These are phyloP conservation scores for Rubia balearica DNA, from an alignment of 305 asterid genomes.

Conservation along the genomic window DNA sequence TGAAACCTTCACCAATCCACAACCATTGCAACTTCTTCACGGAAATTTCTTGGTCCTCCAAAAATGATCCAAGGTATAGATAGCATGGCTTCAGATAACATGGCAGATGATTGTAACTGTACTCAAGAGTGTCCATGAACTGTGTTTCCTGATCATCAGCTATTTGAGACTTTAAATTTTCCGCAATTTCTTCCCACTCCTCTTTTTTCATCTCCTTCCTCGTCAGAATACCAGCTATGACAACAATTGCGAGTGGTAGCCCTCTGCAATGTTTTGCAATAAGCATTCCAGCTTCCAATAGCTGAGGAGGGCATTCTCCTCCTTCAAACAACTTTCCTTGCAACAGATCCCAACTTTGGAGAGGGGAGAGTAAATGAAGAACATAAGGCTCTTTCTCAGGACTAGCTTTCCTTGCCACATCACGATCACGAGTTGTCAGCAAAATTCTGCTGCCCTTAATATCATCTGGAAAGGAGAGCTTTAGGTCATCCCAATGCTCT, in stretches of 20 bases:
- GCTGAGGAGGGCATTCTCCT: slow-evolving; percentile 5
- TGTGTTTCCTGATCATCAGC: neutral
- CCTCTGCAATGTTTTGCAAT: slow-evolving; percentile 6
- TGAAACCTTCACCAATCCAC: neutral
- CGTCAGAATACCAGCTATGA: slow-evolving; percentile 19
- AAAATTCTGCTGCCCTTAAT: slow-evolving; percentile 3
- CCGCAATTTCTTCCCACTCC: slow-evolving; percentile 22
- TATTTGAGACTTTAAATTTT: neutral
- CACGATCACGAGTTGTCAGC: neutral
- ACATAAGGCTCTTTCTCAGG: neutral
- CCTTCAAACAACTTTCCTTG: neutral
- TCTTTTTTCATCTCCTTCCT: neutral
- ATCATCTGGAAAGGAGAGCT: neutral
- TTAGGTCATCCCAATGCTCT: neutral
- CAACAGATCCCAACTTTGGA: slow-evolving; percentile 18
- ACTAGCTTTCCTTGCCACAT: neutral
- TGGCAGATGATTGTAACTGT: neutral
- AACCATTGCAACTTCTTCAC: neutral
- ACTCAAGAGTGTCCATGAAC: neutral
- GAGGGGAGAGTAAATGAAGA: slow-evolving; percentile 4
- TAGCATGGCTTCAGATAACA: neutral
- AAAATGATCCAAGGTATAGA: neutral
- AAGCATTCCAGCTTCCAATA: neutral
- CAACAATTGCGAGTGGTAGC: slow-evolving; percentile 20
- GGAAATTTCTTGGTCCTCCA: neutral